Base-by-base conservation (phyloP, 2,329 filamentous ascomycete genomes). In the Alternaria metachromatica region DNA sequence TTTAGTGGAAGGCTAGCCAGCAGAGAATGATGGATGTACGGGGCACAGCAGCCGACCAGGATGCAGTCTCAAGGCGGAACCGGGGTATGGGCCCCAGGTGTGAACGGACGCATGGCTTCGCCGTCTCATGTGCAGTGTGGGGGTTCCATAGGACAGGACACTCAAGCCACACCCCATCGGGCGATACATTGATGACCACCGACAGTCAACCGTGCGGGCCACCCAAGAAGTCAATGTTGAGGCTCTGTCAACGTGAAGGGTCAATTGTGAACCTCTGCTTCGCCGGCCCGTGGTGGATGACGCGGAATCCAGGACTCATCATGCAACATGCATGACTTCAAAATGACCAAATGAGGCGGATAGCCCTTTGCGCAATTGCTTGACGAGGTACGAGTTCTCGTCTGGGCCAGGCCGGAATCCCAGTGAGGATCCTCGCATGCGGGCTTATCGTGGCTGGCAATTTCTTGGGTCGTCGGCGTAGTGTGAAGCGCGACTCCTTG, bases 91-190 rank as follows among this genome's bases (percentile, higher is more conserved):
- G 37, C 63, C 65, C 67, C 64, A 72, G 53, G 70, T 71, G 64
- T 74, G 74, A 74, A 72, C 66, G 70, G 72, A 71, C 70, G 62
- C 50, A 62, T 73, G 70, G 73, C 73, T 72, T 68, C 65, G 68
- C 71, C 67, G 73, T 75, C 70, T 77, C 72, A 75, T 69, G 73
- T 72, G 68, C 68, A 69, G 72, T 75, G 76, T 77, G 74, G 75
- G 76, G 76, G 73, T 70, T 65, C 61, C 28, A 59, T 57, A 64
- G 71, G 63, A 69, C 66, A 72, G 44, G 66, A 70, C 65, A 72
- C 71, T 69, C 48, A 62, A 70, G 72, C 60, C 67, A 69, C 68
- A 62, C 67, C 51, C 63, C 57, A 76, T 74, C 76, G 75, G 73
- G 51, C 55, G 48, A 58, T 49, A 59, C 62, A 30, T 51, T 51